Conservation (phyloP, 2,329 filamentous ascomycete species). For the Fusarium sp. region DNA sequence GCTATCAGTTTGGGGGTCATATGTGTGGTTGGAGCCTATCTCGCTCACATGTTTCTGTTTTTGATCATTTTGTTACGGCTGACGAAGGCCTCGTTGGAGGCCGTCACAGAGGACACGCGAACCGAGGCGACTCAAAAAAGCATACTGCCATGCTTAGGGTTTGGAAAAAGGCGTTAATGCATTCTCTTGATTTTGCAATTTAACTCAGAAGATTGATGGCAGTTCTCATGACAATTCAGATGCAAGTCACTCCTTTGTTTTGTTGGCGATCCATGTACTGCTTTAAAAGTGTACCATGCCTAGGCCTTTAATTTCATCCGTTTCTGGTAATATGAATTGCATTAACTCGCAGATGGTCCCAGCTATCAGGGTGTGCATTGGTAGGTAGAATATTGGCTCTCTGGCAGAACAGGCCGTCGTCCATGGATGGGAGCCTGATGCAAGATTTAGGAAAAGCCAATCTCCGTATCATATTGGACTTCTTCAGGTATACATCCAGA, state of each 20-base stretch:
- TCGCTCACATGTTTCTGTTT: not conserved
- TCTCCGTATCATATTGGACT: not conserved
- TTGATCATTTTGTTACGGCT: not conserved
- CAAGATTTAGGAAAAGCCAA: not conserved
- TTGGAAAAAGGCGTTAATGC: conserved; percentile 12
- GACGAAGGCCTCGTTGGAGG: not conserved
- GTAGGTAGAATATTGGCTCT: not conserved
- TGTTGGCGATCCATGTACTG: not conserved
- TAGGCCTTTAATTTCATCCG: not conserved
- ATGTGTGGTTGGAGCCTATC: not conserved
- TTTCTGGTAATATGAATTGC: not conserved
- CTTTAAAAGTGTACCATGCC: not conserved
- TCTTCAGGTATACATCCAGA: not conserved
- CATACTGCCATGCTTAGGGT: not conserved
- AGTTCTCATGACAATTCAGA: conserved; percentile 11
- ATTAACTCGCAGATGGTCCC: not conserved
- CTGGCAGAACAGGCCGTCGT: not conserved
- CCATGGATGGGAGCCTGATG: not conserved
- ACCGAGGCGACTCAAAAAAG: not conserved
- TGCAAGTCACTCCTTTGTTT: not conserved
- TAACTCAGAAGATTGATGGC: conserved; percentile 12
- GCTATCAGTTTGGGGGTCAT: not conserved
- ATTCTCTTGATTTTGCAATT: not conserved
- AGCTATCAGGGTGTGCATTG: not conserved
- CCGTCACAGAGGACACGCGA: not conserved